Conservation (phyloP, 129 eudicot species). For the Helianthus tuberosus region DNA sequence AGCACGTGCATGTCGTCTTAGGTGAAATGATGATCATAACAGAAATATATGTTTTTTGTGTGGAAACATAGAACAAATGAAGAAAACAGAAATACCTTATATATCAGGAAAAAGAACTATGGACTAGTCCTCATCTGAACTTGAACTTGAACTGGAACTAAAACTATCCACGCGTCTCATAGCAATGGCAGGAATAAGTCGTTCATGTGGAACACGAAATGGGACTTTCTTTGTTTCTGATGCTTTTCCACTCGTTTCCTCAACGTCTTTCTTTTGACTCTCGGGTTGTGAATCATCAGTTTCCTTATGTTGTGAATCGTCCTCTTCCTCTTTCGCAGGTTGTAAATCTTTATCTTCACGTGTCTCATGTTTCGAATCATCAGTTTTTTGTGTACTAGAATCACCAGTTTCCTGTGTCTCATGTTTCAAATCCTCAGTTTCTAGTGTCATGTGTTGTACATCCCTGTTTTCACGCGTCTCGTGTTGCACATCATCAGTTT, state of each 20-base stretch:
- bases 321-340: background rate
- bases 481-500: background rate
- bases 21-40: background rate
- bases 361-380: background rate
- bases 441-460: background rate
- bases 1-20: background rate
- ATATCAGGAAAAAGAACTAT: background rate
- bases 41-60: background rate
- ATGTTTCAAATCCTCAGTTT: background rate
- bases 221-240: slow-evolving; percentile 28
- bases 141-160: slow-evolving; percentile 47
- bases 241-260: slow-evolving; percentile 12
- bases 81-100: slow-evolving; percentile 13
- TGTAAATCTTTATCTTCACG: background rate
- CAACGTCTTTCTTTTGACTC: slow-evolving; percentile 20
- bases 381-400: background rate
- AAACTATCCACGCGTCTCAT: slow-evolving; percentile 65
- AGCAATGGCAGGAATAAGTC: slow-evolving; percentile 59
- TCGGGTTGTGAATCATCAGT: slow-evolving; percentile 10
- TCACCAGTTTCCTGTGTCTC: background rate
- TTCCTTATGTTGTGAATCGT: background rate
- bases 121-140: slow-evolving; percentile 31
- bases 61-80: background rate
- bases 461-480: background rate
- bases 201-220: slow-evolving; percentile 41